These are phyloP conservation scores for Lyophyllum decastes DNA, from an alignment of 768 basidiomycete species.

Conservation along the genomic window DNA sequence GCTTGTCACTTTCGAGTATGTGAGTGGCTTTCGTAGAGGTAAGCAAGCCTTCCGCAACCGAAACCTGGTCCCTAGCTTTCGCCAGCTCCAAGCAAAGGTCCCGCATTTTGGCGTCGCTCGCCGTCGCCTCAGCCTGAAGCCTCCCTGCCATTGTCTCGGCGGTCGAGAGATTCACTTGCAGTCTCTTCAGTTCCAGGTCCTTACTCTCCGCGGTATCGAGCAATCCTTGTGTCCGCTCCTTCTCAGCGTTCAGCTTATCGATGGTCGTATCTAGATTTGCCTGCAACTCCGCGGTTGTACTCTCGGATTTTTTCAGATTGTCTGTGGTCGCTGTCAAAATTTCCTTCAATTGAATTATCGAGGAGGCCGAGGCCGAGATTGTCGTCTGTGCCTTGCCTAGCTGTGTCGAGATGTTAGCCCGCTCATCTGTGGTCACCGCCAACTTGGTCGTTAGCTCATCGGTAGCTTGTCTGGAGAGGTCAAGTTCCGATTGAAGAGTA, in stretches of 20 bases:
- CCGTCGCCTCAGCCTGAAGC: conserved; percentile 6
- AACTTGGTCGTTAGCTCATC: conserved; percentile 16
- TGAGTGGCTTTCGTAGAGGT: conserved; percentile 9
- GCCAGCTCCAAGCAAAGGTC: conserved; percentile 14
- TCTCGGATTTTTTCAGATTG: conserved; percentile 2
- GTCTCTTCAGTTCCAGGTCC: conserved; percentile 12
- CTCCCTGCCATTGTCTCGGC: conserved; percentile 12
- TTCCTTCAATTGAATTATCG: conserved; percentile 5
- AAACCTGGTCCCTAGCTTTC: conserved; percentile 4
- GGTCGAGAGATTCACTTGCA: conserved; percentile 8
- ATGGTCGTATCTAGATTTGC: conserved; percentile 3
- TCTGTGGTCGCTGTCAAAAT: conserved; percentile 6
- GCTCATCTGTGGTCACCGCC: conserved; percentile 7
- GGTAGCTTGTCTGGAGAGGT: conserved; percentile 11
- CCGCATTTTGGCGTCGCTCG: conserved; percentile 1
- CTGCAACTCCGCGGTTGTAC: conserved; percentile 7
- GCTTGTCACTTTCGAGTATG: conserved; percentile 12
- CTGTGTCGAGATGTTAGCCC: conserved; percentile 6
- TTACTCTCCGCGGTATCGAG: conserved; percentile 4
- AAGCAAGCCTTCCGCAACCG: conserved; percentile 14
- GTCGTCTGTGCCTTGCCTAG: conserved; percentile 12
- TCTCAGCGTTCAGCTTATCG: conserved; percentile 10
- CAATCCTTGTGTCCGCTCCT: conserved; percentile 13
- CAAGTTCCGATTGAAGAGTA: conserved; percentile 6
- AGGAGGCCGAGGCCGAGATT: conserved; percentile 4